These are phyloP conservation scores for Rhodotorula taiwanensis DNA, from an alignment of 768 basidiomycete species.

Conservation along the genomic window DNA sequence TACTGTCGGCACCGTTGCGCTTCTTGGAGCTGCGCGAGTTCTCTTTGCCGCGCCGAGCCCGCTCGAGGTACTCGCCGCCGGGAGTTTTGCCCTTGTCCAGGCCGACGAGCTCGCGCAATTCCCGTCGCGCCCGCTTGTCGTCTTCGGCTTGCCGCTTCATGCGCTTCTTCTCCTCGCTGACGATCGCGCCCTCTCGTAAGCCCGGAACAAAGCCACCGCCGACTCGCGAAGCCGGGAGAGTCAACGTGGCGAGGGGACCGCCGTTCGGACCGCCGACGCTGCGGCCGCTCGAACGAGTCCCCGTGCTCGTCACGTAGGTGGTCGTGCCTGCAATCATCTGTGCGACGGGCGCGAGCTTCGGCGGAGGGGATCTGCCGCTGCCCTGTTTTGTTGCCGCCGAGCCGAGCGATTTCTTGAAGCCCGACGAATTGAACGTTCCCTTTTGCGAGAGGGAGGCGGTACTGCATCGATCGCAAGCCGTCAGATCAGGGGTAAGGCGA, in stretches of 20 bases:
- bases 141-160: background rate
- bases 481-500: background rate
- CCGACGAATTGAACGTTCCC: slow-evolving; percentile 1
- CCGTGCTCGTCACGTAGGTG: background rate
- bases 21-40: background rate
- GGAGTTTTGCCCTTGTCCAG: slow-evolving; percentile 19
- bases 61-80: slow-evolving; percentile 18
- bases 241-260: background rate
- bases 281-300: background rate
- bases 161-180: slow-evolving; percentile 17
- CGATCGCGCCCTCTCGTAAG: slow-evolving; percentile 25
- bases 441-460: slow-evolving; percentile 46
- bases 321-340: background rate
- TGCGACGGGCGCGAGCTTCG: background rate
- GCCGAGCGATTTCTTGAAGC: slow-evolving; percentile 12
- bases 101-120: slow-evolving; percentile 17
- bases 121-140: slow-evolving; percentile 8
- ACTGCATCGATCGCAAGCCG: slow-evolving; percentile 46
- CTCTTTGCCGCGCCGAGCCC: slow-evolving; percentile 4
- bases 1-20: background rate
- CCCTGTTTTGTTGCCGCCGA: background rate
- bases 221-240: background rate
- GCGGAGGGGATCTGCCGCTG: background rate
- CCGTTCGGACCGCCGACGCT: background rate
- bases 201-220: slow-evolving; percentile 15